phyloP scores from a whole-genome alignment of 2,329 filamentous ascomycete genomes.

The Alternaria brassicicola region DNA sequence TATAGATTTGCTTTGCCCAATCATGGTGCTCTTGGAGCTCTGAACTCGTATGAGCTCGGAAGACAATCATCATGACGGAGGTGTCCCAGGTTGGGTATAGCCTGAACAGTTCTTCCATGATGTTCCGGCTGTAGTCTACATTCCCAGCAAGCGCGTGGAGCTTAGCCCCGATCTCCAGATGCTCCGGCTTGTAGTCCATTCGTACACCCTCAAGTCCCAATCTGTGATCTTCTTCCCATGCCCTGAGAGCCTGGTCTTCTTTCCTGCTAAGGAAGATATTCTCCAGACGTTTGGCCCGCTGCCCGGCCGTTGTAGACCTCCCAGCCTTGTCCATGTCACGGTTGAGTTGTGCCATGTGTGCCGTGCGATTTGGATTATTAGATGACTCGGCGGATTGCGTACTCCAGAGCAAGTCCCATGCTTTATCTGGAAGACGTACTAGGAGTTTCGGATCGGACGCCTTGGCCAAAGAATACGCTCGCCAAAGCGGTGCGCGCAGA shows the following conservation, averaged over 20 bases:
- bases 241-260: conserved; percentile 34
- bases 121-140: conserved; percentile 63
- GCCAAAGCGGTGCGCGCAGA: conserved; percentile 34
- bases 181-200: conserved; percentile 39
- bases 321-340: conserved; percentile 35
- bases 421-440: conserved; percentile 27
- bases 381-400: conserved; percentile 23
- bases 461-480: conserved; percentile 37
- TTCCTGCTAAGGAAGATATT: conserved; percentile 34
- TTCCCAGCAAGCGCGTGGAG: conserved; percentile 67
- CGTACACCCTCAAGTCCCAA: conserved; percentile 1
- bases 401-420: conserved; percentile 46
- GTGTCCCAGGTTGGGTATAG: conserved; percentile 55
- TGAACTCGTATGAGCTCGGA: conserved; percentile 67
- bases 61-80: conserved; percentile 70
- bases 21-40: conserved; percentile 50
- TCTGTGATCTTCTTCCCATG: conserved; percentile 40
- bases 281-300: conserved; percentile 36
- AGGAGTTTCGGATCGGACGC: conserved; percentile 21
- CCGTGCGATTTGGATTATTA: conserved; percentile 21
- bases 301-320: conserved; percentile 22
- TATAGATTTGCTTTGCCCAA: conserved; percentile 56
- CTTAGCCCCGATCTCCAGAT: conserved; percentile 69
- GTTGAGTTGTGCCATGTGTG: conserved; percentile 32
- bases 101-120: conserved; percentile 61